phyloP scores from a whole-genome alignment of 2,329 filamentous ascomycete genomes.

The Arthroderma sp. region DNA sequence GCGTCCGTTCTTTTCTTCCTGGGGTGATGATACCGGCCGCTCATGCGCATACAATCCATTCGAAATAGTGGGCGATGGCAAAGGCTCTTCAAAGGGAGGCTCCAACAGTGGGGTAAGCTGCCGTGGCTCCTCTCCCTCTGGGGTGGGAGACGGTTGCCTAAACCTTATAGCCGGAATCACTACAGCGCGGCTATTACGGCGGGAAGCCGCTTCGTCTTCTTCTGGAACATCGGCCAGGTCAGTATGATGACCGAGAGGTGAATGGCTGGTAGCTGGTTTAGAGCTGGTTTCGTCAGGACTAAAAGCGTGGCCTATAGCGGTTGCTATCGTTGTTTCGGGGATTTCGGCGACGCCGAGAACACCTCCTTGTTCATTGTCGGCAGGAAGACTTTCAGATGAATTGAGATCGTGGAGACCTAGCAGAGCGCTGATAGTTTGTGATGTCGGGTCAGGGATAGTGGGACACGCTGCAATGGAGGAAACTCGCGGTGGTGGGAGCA shows the following conservation, averaged over 20 bases:
- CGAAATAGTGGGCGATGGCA: constrained; percentile 6
- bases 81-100: neutral
- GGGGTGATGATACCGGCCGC: no score
- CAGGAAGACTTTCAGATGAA: constrained; percentile 20
- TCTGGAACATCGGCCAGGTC: constrained; percentile 35
- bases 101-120: neutral
- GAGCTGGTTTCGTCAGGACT: constrained; percentile 29
- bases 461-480: constrained; percentile 23
- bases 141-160: no score
- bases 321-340: no score
- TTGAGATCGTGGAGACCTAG: constrained; percentile 21
- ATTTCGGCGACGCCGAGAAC: no score
- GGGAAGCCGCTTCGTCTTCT: constrained; percentile 28
- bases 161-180: neutral
- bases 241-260: constrained; percentile 27
- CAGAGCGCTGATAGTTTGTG: constrained; percentile 29
- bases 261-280: constrained; percentile 15
- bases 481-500: constrained; percentile 26
- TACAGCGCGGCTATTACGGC: constrained; percentile 20
- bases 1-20: no score
- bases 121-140: no score
- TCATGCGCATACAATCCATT: no score
- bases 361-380: constrained; percentile 3
- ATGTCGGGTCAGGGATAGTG: constrained; percentile 22
- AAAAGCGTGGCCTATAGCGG: constrained; percentile 22